phyloP scores from a whole-genome alignment of 345 rosid species.

The Sonneratia caseolaris region DNA sequence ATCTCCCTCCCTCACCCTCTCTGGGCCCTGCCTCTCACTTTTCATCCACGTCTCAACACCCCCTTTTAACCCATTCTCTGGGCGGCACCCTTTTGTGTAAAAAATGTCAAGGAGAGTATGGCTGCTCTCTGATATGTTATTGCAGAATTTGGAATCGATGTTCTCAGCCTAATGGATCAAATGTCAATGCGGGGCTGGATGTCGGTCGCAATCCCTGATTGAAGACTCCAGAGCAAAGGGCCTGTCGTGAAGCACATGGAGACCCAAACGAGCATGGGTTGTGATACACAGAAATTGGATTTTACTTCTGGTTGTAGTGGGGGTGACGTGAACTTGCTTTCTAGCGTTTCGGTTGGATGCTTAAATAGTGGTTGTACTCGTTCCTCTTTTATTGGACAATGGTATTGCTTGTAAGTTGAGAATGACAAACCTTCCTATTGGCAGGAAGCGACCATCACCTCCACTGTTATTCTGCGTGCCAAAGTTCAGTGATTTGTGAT shows the following conservation, averaged over 20 bases:
- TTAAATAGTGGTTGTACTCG: no score
- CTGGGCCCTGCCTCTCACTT: not conserved
- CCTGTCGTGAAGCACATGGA: no score
- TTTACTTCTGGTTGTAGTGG: no score
- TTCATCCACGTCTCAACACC: not conserved
- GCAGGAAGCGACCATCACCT: not conserved
- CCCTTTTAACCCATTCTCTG: no score
- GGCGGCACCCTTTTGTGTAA: not conserved
- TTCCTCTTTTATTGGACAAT: not conserved
- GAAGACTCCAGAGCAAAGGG: no score
- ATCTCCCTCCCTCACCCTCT: not conserved
- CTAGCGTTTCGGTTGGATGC: no score
- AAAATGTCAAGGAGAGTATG: not conserved
- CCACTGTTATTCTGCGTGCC: not conserved
- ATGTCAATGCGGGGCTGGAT: no score
- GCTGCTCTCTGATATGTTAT: not conserved
- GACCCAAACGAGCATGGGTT: no score
- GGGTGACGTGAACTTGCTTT: no score
- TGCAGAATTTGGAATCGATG: not conserved
- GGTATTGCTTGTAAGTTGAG: not conserved
- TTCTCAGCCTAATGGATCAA: not conserved
- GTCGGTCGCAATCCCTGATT: no score
- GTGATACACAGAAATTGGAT: no score
- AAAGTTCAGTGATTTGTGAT: not conserved
- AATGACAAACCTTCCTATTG: not conserved